Evolutionary conservation across 345 rosid species (phyloP), one percentile per base, ranked within the genome.

Genomic region (Firmiana major): DNA sequence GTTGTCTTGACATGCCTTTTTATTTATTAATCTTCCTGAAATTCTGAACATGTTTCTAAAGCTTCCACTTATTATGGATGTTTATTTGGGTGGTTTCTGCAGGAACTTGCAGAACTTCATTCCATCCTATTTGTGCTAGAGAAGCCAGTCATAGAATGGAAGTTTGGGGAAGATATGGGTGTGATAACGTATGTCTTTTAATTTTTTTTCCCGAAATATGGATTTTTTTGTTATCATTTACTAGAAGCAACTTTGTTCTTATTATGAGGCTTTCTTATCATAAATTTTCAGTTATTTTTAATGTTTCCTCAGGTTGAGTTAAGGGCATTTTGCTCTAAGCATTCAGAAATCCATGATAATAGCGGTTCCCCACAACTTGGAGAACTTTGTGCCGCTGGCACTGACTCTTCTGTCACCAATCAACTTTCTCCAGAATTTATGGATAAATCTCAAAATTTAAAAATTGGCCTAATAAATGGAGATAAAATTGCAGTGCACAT

Each of bases 41-140:
- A 15, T 38, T 70, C 15, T 57, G 22, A 21, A 42, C 17, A 49
- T 42, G 62, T 49, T n/a, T 59, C 34, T n/a, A 5, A 5, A 46
- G 75, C 63, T 71, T 10, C 70, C 21, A 6, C 7, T 26, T 38
- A 60, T 71, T 22, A 75, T 74, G 46, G 57, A 28, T 59, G 51
- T 60, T 34, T 24, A 5, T 77, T 22, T 2, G 42, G 42, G 79
- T 59, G 72, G 58, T 53, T 79, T 79, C 60, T 75, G 73, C 88
- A 96, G 99, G 97, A 79, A 71, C 94, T 77, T 96, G 99, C 88
- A 86, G 97, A 81, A 65, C 90, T 79, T 84, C 99, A 72, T 94
- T 97, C 78, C 99, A 97, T 89, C 99, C 99, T 74, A 82, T 86
- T 46, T 97, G 99, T 88, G 98, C 98, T 24, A 85, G 98, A 87